Base-by-base conservation (phyloP, 2,329 filamentous ascomycete genomes). In the Diaporthe caulivora region DNA sequence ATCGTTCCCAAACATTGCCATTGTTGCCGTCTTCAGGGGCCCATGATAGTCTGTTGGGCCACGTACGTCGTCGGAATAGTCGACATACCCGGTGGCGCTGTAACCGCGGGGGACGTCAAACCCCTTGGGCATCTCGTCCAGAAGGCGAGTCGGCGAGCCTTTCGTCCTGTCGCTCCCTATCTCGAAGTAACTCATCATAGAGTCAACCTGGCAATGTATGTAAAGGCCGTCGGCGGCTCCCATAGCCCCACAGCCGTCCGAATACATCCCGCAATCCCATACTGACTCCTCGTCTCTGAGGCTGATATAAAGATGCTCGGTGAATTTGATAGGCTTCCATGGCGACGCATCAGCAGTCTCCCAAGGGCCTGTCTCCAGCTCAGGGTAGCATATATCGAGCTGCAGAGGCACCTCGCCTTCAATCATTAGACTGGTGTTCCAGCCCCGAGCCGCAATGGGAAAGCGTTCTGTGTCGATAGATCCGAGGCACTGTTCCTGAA, bases 1-100 rank as follows among this genome's bases (percentile, higher is more conserved):
- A 10, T 60, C 65, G 11, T 71, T 53, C 1, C 72, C 72, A 29
- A 73, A 73, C 49, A 73, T 55, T 31, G 72, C 72, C 72, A 62
- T 42, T 5, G 72, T 40, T 31, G 65, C 69, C 21, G 57, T 44
- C 67, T 71, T 73, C 7, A 73, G 29, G 7, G 65, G 67, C 3
- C 72, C 72, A 0, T 13, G 3, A 24, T 21, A 67, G 13, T 24
- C n/a, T 3, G 21, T 1, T n/a, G 8, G 24, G 18, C 3, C 18
- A 24, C 15, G 18, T 29, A 2, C 10, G 24, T 11, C 1, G 34
- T 21, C 1, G 13, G 44, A 18, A 3, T n/a, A n/a, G 13, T 13
- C n/a, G 42, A 9, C 26, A 24, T 11, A 51, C 29, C 51, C 17
- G 51, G 24, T 3, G 26, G 8, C 6, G 29, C 21, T 9, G 1